phyloP scores from a whole-genome alignment of 306 rosid genomes.

The Rubus idaeus region DNA sequence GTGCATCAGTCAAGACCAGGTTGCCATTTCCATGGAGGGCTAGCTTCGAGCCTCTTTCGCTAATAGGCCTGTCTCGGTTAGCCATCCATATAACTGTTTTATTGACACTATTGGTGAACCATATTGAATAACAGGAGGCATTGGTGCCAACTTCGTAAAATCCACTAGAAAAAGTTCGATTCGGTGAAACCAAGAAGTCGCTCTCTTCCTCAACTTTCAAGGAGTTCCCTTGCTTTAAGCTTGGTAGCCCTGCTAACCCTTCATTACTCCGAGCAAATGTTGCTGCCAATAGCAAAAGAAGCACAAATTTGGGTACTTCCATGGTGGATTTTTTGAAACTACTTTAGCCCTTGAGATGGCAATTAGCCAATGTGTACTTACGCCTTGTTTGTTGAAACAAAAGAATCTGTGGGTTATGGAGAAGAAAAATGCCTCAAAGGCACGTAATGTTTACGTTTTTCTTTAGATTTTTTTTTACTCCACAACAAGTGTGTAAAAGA shows the following conservation, averaged over 20 bases:
- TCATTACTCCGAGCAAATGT: not conserved
- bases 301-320: not conserved
- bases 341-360: not conserved
- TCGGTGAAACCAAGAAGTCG: slow-evolving; percentile 20
- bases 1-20: slow-evolving; percentile 23
- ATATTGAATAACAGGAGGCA: slow-evolving; percentile 27
- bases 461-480: too few species aligned
- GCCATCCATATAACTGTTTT: slow-evolving; percentile 31
- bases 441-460: too few species aligned
- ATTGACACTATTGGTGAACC: slow-evolving; percentile 17
- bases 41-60: slow-evolving; percentile 3
- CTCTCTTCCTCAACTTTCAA: slow-evolving; percentile 13
- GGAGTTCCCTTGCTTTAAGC: slow-evolving; percentile 21
- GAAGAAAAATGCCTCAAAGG: too few species aligned
- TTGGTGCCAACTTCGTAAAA: slow-evolving; percentile 18
- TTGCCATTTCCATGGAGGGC: slow-evolving; percentile 21
- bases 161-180: slow-evolving; percentile 16
- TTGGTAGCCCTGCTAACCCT: not conserved
- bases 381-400: not conserved
- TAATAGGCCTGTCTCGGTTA: slow-evolving; percentile 17
- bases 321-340: not conserved
- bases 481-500: too few species aligned
- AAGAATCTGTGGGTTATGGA: too few species aligned
- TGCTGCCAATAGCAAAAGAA: slow-evolving; percentile 5
- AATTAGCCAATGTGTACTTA: not conserved